phyloP scores from a whole-genome alignment of 1,284 basidiomycete species.

The Stygiomarasmius scandens region DNA sequence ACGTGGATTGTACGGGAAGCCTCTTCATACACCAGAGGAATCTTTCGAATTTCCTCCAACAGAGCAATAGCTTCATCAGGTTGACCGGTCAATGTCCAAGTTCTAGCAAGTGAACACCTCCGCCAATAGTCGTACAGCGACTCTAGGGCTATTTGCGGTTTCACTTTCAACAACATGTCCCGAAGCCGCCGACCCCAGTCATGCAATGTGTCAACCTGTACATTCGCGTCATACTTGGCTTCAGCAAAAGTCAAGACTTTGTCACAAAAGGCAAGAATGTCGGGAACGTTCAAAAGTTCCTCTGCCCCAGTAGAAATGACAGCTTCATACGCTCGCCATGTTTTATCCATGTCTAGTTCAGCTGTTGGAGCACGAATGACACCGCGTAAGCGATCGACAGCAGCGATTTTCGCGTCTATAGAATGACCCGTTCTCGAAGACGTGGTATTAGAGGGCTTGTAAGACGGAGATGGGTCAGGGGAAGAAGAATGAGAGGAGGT shows the following conservation, averaged over 20 bases:
- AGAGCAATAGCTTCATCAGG: conserved; percentile 33
- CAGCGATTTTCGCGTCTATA: not conserved
- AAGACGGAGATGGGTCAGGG: not conserved
- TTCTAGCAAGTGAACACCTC: conserved; percentile 36
- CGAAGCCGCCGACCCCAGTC: conserved; percentile 42
- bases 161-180: conserved; percentile 34
- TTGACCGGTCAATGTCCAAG: conserved; percentile 37
- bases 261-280: conserved; percentile 36
- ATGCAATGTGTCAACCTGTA: conserved; percentile 28
- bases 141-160: conserved; percentile 16
- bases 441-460: not conserved
- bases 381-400: conserved; percentile 12
- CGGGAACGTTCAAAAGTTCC: conserved; percentile 20
- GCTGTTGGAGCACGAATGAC: not conserved
- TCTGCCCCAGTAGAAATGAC: conserved; percentile 23
- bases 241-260: conserved; percentile 33
- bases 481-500: not conserved
- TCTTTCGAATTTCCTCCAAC: conserved; percentile 26
- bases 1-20: conserved; percentile 30
- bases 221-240: conserved; percentile 21
- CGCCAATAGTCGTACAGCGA: conserved; percentile 23
- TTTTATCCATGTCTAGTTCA: conserved; percentile 37
- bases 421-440: not conserved
- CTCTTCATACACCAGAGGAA: conserved; percentile 20
- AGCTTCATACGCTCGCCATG: conserved; percentile 38